Evolutionary conservation across 164 flowering plant species (phyloP).

Genomic region (Brasenia schreberi): DNA sequence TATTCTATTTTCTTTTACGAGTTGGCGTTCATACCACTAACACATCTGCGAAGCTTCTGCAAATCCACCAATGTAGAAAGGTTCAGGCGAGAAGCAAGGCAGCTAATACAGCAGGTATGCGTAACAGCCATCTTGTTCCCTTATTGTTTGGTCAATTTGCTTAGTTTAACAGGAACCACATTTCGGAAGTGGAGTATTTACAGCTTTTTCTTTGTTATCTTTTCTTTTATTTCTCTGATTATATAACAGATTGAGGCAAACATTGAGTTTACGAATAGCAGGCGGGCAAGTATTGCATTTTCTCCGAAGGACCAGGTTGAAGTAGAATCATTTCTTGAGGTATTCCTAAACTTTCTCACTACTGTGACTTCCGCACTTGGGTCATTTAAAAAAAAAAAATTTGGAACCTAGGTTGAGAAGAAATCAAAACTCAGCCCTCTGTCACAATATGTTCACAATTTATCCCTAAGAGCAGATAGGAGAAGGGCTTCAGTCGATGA

Average conservation of each 20-base stretch:
- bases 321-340: no score
- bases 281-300: slow-evolving; percentile 41
- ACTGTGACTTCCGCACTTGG: no score
- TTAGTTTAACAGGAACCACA: not conserved
- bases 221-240: no score
- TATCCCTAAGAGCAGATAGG: slow-evolving; percentile 41
- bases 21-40: slow-evolving; percentile 64
- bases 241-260: slow-evolving; percentile 60
- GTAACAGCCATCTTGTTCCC: no score
- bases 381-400: no score
- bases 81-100: slow-evolving; percentile 64
- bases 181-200: not conserved
- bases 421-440: no score
- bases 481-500: slow-evolving; percentile 45
- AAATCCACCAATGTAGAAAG: slow-evolving; percentile 77
- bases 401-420: no score
- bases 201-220: not conserved
- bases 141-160: not conserved
- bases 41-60: slow-evolving; percentile 61
- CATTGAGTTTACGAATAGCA: slow-evolving; percentile 48
- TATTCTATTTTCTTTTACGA: slow-evolving; percentile 84
- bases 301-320: slow-evolving; percentile 63
- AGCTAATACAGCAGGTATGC: slow-evolving; percentile 67
- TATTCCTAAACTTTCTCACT: no score
- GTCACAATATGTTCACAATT: no score